Conservation (phyloP, 2,329 filamentous ascomycete genomes). For the Fusarium ambrosium region DNA sequence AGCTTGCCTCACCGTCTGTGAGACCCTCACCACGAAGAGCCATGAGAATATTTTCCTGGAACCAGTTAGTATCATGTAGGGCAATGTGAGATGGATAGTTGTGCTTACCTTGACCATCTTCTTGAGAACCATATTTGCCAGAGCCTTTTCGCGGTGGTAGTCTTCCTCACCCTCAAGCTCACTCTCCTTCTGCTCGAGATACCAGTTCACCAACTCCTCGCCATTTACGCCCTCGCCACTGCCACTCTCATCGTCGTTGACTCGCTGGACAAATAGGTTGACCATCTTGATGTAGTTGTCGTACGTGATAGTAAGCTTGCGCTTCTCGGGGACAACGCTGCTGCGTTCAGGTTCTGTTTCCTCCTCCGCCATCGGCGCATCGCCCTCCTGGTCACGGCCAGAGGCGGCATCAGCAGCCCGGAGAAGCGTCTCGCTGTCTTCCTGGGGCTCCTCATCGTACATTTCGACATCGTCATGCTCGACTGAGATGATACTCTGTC, state of each 20-base stretch:
- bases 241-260: constrained; percentile 84
- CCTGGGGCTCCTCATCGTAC: constrained; percentile 74
- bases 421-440: constrained; percentile 61
- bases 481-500: constrained; percentile 96
- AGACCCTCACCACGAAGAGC: constrained; percentile 77
- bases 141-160: constrained; percentile 77
- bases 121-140: constrained; percentile 89
- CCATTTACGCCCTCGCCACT: constrained; percentile 87
- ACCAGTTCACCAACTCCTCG: constrained; percentile 87
- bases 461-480: constrained; percentile 98
- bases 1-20: constrained; percentile 60
- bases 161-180: constrained; percentile 86
- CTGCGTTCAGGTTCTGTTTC: constrained; percentile 55
- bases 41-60: constrained; percentile 88
- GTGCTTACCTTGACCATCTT: constrained; percentile 91
- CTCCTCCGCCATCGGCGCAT: constrained; percentile 58
- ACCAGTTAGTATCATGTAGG: constrained; percentile 49
- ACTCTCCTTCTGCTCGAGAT: constrained; percentile 89
- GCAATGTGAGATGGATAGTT: neutral
- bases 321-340: constrained; percentile 54
- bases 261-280: constrained; percentile 84
- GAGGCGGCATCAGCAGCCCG: constrained; percentile 58
- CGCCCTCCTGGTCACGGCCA: constrained; percentile 61
- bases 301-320: constrained; percentile 91
- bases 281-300: constrained; percentile 95